These are phyloP conservation scores for Mrakia gelida DNA, from an alignment of 768 basidiomycete species.

Conservation along the genomic window DNA sequence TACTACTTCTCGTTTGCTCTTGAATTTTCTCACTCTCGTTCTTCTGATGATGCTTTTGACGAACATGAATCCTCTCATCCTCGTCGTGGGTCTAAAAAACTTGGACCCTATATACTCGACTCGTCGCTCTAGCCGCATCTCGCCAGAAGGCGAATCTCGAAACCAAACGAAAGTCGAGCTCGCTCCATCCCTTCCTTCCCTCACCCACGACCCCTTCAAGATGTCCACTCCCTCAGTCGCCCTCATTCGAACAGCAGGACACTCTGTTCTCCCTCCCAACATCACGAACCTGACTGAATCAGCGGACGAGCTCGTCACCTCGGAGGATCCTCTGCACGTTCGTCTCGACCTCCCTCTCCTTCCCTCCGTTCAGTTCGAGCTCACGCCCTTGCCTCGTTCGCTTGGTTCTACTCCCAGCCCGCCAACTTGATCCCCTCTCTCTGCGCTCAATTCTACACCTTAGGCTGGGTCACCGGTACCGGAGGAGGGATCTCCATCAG, in stretches of 20 bases:
- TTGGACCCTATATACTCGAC: too few relatives aligned
- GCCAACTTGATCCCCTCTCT: conserved; percentile 88
- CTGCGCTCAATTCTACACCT: conserved; percentile 72
- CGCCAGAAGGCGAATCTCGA: too few relatives aligned
- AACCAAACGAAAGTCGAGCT: neutral
- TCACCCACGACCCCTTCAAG: neutral
- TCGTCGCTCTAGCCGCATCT: too few relatives aligned
- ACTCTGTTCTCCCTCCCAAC: neutral
- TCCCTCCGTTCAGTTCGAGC: neutral
- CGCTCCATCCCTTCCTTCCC: neutral
- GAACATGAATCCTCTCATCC: too few relatives aligned
- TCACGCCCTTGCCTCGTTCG: neutral
- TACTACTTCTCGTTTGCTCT: too few relatives aligned
- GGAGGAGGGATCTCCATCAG: conserved; percentile 59
- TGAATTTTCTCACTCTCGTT: too few relatives aligned
- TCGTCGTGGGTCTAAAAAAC: too few relatives aligned
- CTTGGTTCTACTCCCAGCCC: too few relatives aligned
- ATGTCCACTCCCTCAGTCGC: neutral
- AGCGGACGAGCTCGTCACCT: conserved; percentile 56
- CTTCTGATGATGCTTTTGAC: too few relatives aligned
- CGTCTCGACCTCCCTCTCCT: conserved; percentile 13
- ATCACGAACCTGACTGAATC: conserved; percentile 19
- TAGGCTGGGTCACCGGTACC: conserved; percentile 87
- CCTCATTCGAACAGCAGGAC: neutral
- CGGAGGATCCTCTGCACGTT: conserved; percentile 59